phyloP scores from a whole-genome alignment of 2,329 filamentous ascomycete genomes.

The Trichoderma gracile region DNA sequence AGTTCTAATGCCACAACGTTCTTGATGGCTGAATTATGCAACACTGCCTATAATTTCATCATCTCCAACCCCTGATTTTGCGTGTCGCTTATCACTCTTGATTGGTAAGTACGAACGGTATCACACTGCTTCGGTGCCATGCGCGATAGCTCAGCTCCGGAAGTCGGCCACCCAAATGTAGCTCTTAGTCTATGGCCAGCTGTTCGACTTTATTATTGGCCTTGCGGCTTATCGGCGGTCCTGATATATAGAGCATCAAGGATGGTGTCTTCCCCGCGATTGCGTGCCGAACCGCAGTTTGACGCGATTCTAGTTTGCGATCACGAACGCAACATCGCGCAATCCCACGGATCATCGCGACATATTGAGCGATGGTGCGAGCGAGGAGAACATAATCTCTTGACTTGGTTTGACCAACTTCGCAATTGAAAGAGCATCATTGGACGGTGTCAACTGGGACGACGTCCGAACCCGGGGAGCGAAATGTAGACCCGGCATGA shows the following conservation, averaged over 20 bases:
- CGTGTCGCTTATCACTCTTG: not conserved
- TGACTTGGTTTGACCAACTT: too few species aligned
- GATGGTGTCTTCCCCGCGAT: constrained; percentile 23
- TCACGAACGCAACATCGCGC: constrained; percentile 17
- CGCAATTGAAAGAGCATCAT: too few species aligned
- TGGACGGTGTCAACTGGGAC: too few species aligned
- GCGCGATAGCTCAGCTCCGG: not conserved
- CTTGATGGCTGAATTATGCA: constrained; percentile 8
- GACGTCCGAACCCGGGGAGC: too few species aligned
- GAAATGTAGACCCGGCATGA: too few species aligned
- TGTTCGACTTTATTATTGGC: not conserved
- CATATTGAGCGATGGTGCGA: not conserved
- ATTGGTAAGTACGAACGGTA: constrained; percentile 16
- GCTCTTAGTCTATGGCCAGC: not conserved
- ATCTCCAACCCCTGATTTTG: not conserved
- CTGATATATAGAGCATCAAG: not conserved
- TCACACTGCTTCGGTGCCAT: not conserved
- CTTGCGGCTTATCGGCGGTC: not conserved
- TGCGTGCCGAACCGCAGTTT: constrained; percentile 21
- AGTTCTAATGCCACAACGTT: not conserved
- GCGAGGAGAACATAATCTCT: too few species aligned
- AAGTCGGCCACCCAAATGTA: constrained; percentile 4
- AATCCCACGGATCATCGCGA: constrained; percentile 12
- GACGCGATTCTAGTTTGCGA: constrained; percentile 16
- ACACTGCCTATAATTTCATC: constrained; percentile 22